Evolutionary conservation across 2,329 filamentous ascomycete genomes (phyloP).

Genomic region (Rhexocercosporidium sp.): DNA sequence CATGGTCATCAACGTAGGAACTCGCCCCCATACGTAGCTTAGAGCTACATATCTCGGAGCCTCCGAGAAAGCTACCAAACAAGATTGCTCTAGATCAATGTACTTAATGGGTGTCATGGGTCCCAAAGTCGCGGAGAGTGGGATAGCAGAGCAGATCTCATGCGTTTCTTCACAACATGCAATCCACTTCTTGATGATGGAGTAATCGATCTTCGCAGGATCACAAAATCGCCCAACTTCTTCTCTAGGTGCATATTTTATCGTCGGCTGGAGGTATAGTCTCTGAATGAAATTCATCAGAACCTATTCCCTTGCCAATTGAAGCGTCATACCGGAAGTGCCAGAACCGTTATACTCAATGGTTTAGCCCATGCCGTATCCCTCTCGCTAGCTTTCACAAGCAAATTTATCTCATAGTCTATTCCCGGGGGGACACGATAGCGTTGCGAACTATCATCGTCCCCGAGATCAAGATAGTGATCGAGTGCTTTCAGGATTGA

Average conservation of each 20-base stretch:
- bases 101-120: constrained; percentile 6
- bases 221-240: constrained; percentile 10
- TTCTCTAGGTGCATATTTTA: constrained; percentile 3
- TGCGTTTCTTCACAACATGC: constrained; percentile 9
- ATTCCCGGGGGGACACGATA: too few species aligned
- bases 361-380: not conserved
- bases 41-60: constrained; percentile 22
- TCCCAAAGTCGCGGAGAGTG: not conserved
- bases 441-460: not conserved
- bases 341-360: not conserved
- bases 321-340: not conserved
- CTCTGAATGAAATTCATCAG: not conserved
- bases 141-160: not conserved
- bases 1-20: constrained; percentile 7
- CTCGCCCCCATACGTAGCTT: constrained; percentile 29
- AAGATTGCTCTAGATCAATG: constrained; percentile 5
- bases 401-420: not conserved
- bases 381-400: not conserved
- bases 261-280: not conserved
- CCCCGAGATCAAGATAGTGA: not conserved
- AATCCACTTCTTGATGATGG: constrained; percentile 7
- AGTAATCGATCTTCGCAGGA: constrained; percentile 2
- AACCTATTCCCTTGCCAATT: not conserved
- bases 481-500: constrained; percentile 3
- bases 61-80: not conserved